These are phyloP conservation scores for Xylaria flabelliformis DNA, from an alignment of 495 filamentous ascomycete species.

Conservation along the genomic window DNA sequence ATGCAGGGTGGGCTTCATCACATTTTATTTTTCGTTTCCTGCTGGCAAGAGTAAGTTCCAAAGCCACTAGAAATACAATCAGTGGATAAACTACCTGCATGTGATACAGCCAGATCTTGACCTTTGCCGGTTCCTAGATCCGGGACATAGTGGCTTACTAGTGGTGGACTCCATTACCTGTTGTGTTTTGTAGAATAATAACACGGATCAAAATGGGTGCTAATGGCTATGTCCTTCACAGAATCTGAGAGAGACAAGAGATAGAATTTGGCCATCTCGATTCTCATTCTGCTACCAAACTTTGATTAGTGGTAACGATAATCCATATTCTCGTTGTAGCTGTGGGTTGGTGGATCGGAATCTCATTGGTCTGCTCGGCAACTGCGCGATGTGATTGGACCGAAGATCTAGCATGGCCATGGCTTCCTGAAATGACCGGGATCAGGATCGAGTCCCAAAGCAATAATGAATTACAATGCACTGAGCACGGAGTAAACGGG, in stretches of 20 bases:
- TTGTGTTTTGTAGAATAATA: not conserved
- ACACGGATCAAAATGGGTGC: not conserved
- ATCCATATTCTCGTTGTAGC: not conserved
- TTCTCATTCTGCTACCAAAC: not conserved
- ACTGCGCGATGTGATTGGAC: not conserved
- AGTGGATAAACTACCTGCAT: not conserved
- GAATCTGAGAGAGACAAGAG: not conserved
- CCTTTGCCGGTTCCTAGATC: not conserved
- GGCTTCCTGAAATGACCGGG: not conserved
- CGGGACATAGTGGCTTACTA: not conserved
- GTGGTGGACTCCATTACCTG: not conserved
- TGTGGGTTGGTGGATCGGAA: not conserved
- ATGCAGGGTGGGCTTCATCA: not conserved
- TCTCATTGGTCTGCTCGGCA: constrained; percentile 1
- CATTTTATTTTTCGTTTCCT: constrained; percentile 8
- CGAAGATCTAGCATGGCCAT: not conserved
- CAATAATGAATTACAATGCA: not conserved
- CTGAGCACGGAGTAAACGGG: not conserved
- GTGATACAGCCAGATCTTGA: constrained; percentile 6
- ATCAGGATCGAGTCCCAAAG: not conserved
- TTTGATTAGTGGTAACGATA: not conserved
- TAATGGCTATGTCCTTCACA: not conserved
- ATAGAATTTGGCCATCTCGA: not conserved
- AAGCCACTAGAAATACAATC: not conserved
- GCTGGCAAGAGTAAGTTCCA: not conserved